Evolutionary conservation across 75 land plant species (phyloP), one percentile per base, ranked within the genome.

Genomic region (Cryptomeria japonica): DNA sequence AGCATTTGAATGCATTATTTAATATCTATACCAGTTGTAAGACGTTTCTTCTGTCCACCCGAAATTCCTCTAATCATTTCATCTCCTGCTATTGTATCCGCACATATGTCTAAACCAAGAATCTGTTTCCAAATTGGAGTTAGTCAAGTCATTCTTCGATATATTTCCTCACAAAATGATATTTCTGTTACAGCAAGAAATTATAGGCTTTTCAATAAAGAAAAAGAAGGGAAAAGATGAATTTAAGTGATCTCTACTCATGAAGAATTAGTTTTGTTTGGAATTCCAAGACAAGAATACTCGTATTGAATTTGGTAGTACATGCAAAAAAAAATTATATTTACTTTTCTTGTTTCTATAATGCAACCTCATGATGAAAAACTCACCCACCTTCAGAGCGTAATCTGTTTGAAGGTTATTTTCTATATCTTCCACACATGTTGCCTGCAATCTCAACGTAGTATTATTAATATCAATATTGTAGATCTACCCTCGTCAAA

Each of bases 341-440:
- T 8, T 34, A 34, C 37, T 34, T 8, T 34, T 0, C n/a, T 0
- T 75, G 13, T 75, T 75, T 34, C 16, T 13, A 32, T 13, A 75
- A 34, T 75, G 3, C 37, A 75, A 36, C 13, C 37, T 75, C 5
- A 34, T 11, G 32, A 75, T 75, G 8, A 34, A 36, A 36, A 82
- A 10, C 42, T 42, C 28, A 82, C 84, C 10, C 25, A 95, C 97
- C 95, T 93, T 94, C 18, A 96, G 73, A 14, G 93, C 90, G 87
- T 96, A 96, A 58, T 96, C 96, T 70, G 95, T 93, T 38, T 90
- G 88, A 28, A 94, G 89, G 87, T 86, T 88, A 88, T 88, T 87
- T 87, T 91, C 64, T 14, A 93, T 89, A n/a, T 94, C 97, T 91
- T 88, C 90, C 49, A 95, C 16, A 14, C 94, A 87, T 37, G 91